Base-by-base conservation (phyloP, 371 early-diverging fungal genomes). In the Apophysomyces variabilis region DNA sequence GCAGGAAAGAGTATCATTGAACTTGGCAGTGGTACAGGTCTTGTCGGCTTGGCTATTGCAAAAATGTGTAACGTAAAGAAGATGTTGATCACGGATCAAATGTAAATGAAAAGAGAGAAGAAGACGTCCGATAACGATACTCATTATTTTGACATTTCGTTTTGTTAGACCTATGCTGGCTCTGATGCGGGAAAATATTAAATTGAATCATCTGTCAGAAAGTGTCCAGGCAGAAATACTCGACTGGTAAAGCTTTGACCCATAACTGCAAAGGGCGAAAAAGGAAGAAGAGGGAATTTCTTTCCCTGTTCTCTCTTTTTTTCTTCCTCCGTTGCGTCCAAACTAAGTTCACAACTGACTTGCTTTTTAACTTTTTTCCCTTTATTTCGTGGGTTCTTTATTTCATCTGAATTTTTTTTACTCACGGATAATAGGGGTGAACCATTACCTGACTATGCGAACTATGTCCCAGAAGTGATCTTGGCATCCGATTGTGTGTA, bases 401-500 rank as follows among this genome's bases (percentile, higher is more conserved):
- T 44, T 35, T 46, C 38, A 38, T 36, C 59, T n/a, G 18, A 38
- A 26, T 26, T 43, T 26, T n/a, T 21, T n/a, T 38, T 18, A 58
- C 14, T 43, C 39, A 36, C 37, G 37, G 26, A 38, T 56, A 46
- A n/a, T 64, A 80, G 80, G 82, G 82, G 82, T 3, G 74, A 66
- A 41, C 69, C 65, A 1, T 65, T 71, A 12, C 66, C 74, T 0
- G 38, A 64, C 6, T 36, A 56, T 36, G 62, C 68, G 41, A 46
- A 46, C 32, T 14, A 12, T 66, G 9, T 18, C 57, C 61, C 61
- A 44, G 83, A 83, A 57, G 70, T 83, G 13, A 71, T 83, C 26
- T 64, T 83, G n/a, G 80, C 77, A 3, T 83, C 84, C 5, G 84
- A 83, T 57, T 83, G 84, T 60, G 76, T 83, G 32, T 83, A 83